A percentile compares a stretch with the other conserved stretches of the same genome.
These are phyloP conservation scores for Phialophora verrucosa DNA, from an alignment of 2,329 filamentous ascomycete species.

Conservation along the genomic window DNA sequence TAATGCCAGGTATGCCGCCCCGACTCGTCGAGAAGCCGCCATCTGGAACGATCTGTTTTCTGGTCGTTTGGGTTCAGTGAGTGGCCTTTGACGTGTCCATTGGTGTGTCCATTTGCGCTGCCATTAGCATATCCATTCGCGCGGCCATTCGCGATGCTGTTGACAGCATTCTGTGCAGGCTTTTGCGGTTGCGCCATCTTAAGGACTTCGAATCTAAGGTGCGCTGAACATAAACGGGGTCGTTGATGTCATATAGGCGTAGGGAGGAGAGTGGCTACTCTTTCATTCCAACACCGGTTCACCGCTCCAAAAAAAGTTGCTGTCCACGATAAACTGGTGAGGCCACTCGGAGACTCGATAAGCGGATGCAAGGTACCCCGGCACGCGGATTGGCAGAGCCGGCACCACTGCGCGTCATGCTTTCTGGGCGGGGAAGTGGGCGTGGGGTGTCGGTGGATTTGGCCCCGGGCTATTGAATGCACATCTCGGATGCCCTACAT, in stretches of 20 bases:
- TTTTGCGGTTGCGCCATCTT: constrained; percentile 25
- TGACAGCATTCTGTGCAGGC: constrained; percentile 22
- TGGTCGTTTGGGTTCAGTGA: constrained; percentile 20
- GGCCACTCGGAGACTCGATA: constrained; percentile 29
- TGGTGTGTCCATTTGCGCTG: constrained; percentile 16
- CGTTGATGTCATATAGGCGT: not conserved
- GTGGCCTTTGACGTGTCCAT: constrained; percentile 24
- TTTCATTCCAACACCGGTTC: not conserved
- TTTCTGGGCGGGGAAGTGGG: constrained; percentile 7
- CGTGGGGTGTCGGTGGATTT: not conserved
- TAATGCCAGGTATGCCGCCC: constrained; percentile 96
- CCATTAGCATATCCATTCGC: constrained; percentile 17
- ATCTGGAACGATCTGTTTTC: constrained; percentile 79
- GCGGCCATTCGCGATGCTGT: constrained; percentile 8
- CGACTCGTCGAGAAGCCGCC: constrained; percentile 81
- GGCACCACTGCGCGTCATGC: not conserved
- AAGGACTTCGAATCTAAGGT: not conserved
- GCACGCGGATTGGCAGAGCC: not conserved
- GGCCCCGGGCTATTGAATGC: not conserved
- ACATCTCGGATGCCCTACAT: not conserved
- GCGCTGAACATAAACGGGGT: not conserved
- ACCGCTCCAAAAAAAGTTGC: constrained; percentile 12
- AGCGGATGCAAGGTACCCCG: constrained; percentile 19
- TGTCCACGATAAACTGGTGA: constrained; percentile 7
- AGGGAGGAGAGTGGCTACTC: not conserved